These are phyloP conservation scores for Tritrichomonas musculus DNA, from an alignment of 208 protist species.

Conservation along the genomic window DNA sequence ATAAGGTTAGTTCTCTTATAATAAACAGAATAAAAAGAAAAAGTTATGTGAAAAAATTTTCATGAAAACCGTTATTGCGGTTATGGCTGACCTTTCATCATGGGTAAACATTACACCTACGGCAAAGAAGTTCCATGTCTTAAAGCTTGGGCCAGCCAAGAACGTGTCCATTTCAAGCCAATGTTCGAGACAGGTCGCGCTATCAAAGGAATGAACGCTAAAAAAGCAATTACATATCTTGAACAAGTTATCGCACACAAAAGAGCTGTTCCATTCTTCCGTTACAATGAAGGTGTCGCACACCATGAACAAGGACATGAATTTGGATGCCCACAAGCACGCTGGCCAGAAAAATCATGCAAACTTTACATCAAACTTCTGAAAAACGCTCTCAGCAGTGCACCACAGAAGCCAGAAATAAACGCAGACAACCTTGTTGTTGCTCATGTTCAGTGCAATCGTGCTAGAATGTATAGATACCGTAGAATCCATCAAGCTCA, in stretches of 20 bases:
- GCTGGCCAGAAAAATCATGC: neutral
- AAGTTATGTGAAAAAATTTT: too few species aligned
- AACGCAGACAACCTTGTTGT: neutral
- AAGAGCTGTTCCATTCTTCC: slow-evolving; percentile 29
- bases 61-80: neutral
- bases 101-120: neutral
- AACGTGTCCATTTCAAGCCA: slow-evolving; percentile 26
- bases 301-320: neutral
- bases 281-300: neutral
- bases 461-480: neutral
- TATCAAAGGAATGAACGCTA: neutral
- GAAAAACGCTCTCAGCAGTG: neutral
- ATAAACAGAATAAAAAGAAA: too few species aligned
- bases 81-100: neutral
- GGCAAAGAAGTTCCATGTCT: neutral
- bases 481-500: slow-evolving; percentile 19
- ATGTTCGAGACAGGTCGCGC: slow-evolving; percentile 20
- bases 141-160: neutral
- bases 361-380: neutral
- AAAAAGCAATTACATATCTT: neutral
- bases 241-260: neutral
- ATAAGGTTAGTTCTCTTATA: too few species aligned
- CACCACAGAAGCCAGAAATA: neutral
- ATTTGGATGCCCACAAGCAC: neutral
- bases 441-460: neutral